Conservation (phyloP, 768 basidiomycete genomes). For the Pisolithus microcarpus region DNA sequence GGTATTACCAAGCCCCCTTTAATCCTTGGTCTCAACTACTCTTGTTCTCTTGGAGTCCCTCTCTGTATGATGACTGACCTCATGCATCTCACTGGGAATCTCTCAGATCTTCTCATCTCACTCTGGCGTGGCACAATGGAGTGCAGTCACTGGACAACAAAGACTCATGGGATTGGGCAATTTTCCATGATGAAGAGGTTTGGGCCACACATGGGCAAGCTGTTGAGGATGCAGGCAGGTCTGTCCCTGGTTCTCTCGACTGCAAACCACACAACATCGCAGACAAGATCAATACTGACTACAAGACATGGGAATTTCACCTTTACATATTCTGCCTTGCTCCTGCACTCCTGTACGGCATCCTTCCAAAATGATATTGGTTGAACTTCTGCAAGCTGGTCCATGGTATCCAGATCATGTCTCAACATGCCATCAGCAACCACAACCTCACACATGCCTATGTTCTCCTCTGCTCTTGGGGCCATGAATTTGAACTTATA, state of each 20-base stretch:
- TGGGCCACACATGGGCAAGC: conserved; percentile 17
- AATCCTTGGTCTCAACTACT: conserved; percentile 23
- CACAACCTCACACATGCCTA: conserved; percentile 10
- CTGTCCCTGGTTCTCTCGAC: conserved; percentile 13
- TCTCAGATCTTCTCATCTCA: too few species aligned
- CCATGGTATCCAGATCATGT: too few species aligned
- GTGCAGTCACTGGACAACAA: neutral
- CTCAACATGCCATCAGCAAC: neutral
- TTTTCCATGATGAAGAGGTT: conserved; percentile 14
- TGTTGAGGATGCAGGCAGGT: conserved; percentile 10
- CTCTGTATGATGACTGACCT: neutral
- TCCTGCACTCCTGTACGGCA: too few species aligned
- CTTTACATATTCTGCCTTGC: too few species aligned
- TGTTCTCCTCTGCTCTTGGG: conserved; percentile 14
- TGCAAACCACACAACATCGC: conserved; percentile 8
- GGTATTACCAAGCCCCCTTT: conserved; percentile 17
- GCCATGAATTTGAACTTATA: conserved; percentile 19
- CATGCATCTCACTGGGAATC: too few species aligned
- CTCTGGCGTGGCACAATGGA: conserved; percentile 2
- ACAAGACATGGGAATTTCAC: too few species aligned
- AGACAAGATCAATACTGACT: too few species aligned
- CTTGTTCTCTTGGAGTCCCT: conserved; percentile 22
- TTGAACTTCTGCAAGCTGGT: too few species aligned
- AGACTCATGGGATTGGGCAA: conserved; percentile 26
- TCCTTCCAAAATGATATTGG: too few species aligned